phyloP scores from a whole-genome alignment of 176 grass and related monocot species.

The Aegilops tauschii region DNA sequence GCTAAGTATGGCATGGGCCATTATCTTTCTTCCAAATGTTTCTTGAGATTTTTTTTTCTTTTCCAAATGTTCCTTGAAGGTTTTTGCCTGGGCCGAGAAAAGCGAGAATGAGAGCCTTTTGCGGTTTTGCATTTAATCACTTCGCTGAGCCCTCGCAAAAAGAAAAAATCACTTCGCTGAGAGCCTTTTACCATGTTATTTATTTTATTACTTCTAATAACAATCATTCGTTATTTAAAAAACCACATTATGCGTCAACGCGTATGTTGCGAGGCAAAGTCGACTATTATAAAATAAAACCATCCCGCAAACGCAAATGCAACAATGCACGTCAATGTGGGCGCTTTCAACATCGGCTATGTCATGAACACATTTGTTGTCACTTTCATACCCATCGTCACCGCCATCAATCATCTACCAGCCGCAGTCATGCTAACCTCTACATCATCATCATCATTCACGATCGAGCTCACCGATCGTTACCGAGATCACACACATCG shows the following conservation, averaged over 20 bases:
- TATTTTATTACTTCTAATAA: too few relatives aligned
- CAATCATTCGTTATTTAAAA: too few relatives aligned
- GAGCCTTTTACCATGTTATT: too few relatives aligned
- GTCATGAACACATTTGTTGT: not conserved
- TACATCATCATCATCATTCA: not conserved
- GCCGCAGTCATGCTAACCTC: not conserved
- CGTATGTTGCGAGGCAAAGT: not conserved
- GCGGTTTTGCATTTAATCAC: too few relatives aligned
- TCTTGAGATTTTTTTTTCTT: too few relatives aligned
- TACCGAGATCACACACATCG: not conserved
- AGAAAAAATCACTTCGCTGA: too few relatives aligned
- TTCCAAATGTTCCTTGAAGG: too few relatives aligned
- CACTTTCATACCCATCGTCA: not conserved
- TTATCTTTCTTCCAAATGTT: too few relatives aligned
- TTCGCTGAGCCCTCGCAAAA: too few relatives aligned
- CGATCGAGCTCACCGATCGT: not conserved
- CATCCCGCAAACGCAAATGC: not conserved
- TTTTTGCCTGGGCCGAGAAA: too few relatives aligned
- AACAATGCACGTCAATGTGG: not conserved
- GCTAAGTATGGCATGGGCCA: not conserved
- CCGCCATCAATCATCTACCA: not conserved
- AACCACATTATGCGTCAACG: too few relatives aligned
- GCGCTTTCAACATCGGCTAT: not conserved
- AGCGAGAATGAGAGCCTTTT: too few relatives aligned
- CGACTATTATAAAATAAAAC: not conserved